Evolutionary conservation across 2,329 filamentous ascomycete genomes (phyloP).

Genomic region (Fusarium goolgardi): DNA sequence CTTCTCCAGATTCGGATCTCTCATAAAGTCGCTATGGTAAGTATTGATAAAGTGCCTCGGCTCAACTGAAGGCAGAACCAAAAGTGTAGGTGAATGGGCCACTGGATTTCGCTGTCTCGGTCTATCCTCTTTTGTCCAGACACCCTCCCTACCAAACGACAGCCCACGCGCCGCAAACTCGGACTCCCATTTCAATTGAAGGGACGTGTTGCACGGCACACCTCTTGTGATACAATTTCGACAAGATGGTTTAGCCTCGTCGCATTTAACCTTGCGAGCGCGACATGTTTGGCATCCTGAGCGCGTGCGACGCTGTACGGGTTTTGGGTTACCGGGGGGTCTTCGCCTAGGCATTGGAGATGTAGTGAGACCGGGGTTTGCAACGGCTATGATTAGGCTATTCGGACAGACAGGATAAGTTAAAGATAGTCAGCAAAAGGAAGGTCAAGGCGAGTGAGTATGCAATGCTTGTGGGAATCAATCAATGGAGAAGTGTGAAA

Average conservation of each 20-base stretch:
- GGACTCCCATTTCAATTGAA: constrained; percentile 48
- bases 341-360: constrained; percentile 36
- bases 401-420: background rate
- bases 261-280: constrained; percentile 43
- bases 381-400: background rate
- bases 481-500: background rate
- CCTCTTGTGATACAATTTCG: constrained; percentile 35
- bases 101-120: constrained; percentile 1
- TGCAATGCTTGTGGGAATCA: constrained; percentile 7
- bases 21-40: constrained; percentile 33
- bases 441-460: constrained; percentile 1
- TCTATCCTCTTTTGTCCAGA: constrained; percentile 43
- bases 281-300: constrained; percentile 44
- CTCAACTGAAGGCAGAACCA: constrained; percentile 9
- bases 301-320: constrained; percentile 34
- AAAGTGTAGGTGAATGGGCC: background rate
- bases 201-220: constrained; percentile 19
- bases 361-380: background rate
- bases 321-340: constrained; percentile 23
- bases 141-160: constrained; percentile 48
- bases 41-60: constrained; percentile 40
- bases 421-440: background rate
- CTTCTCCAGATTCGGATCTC: constrained; percentile 26
- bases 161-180: constrained; percentile 44
- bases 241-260: constrained; percentile 40